Evolutionary conservation across 2,329 filamentous ascomycete genomes (phyloP), one percentile per base, ranked within the genome.

Genomic region (Arthrobotrys conoides): DNA sequence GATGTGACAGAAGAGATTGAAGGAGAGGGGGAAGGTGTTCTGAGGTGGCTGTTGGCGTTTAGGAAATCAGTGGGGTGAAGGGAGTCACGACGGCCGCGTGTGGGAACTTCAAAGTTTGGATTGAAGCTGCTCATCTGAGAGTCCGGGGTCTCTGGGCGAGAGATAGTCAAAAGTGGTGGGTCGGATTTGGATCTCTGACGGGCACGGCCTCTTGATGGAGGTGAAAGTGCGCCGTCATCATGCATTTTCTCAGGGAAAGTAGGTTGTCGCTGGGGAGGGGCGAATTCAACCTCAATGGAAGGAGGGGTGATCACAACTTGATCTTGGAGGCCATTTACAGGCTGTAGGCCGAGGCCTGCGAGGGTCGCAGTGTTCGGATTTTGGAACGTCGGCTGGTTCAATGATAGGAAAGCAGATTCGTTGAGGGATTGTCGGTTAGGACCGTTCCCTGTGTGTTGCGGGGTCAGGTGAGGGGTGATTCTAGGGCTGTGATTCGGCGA

Each of bases 1-100:
- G 79, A 80, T 20, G 59, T 65, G 44, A 78, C 75, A 36, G 80
- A 76, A 3, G 71, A 76, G 14, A 71, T 83, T n/a, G 82, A 82
- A 5, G 83, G 82, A 16, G 86, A 86, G 1, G 87, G 86, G 3
- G 86, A 87, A 5, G 86, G 84, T 85, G 86, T 78, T 67, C 14
- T 86, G 86, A n/a, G 80, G 30, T 59, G 69, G 24, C 38, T 55
- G 14, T 33, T 53, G 46, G 82, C 72, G 76, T 84, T 85, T 20
- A 84, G 84, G 64, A 84, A 84, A 57, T 84, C 83, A 2, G 86
- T 87, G 20, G 86, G 86, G 4, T 87, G 83, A 10, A 73, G 48
- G 3, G 78, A 78, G 51, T 76, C 77, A 9, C 77, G 67, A 33
- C 67, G 66, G 14, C 36, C 49, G 33, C 76, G 49, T 48, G 57